Base-by-base conservation (phyloP, 108 stramenopile genomes). In the Cylindrotheca fusiformis region DNA sequence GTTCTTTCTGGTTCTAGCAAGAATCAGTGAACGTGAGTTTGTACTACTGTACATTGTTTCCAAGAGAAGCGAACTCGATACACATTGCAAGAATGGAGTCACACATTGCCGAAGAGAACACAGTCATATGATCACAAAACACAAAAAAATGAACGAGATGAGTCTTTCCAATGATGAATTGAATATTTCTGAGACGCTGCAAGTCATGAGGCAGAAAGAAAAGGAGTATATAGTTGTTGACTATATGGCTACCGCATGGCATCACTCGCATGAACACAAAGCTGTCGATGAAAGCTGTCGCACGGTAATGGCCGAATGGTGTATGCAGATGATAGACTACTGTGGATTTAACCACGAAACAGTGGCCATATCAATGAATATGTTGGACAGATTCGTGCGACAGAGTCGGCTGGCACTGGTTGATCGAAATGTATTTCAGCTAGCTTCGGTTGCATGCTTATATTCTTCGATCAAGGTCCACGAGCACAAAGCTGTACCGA, bases 401-500 rank as follows among this genome's bases (percentile, higher is more conserved):
- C 19, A 65, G 3, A 22, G 24, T 0, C 67, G 57, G 66, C 52
- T 1, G 51, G 65, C 18, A 48, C 63, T 33, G 68, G 29, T 65
- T 24, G 79, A 77, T 66, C 69, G 78, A 0, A 74, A 54, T n/a
- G 75, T 67, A 33, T 86, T 83, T 52, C 81, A 86, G 56, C 59
- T 86, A 36, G 79, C 75, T 0, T 73, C 74, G 23, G 78, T 86
- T 67, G 81, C 81, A 14, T 69, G 76, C 4, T 55, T 86, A 48
- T 83, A 82, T 59, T 67, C 77, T 6, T 81, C 85, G 57, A 70
- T 81, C 74, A 86, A 86, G 63, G 71, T 83, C 21, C 66, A 72
- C 50, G 81, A 82, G 31, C 68, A 26, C 14, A 27, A 32, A 17
- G 68, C 53, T 6, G 25, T 71, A 12, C 26, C 32, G 19, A 17